Conservation (phyloP, 805 yeast species). For the Jamesozyma hellenica region DNA sequence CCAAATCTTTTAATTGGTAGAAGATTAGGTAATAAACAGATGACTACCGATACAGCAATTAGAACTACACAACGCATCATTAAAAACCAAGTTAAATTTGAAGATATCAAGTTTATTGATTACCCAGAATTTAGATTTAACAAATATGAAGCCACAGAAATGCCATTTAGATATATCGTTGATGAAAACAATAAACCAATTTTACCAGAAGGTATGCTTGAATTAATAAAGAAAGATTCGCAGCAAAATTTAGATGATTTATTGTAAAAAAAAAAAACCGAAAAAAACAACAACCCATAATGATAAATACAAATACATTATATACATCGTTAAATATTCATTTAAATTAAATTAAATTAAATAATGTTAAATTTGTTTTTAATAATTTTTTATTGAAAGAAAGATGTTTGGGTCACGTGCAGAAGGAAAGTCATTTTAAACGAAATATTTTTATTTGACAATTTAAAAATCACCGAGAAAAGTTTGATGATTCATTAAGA, state of each 20-base stretch:
- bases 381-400: too few relatives aligned
- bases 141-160: slow-evolving; percentile 86
- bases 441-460: too few relatives aligned
- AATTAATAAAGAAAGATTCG: slow-evolving; percentile 73
- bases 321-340: too few relatives aligned
- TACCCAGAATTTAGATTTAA: slow-evolving; percentile 87
- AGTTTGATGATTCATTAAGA: too few relatives aligned
- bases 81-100: slow-evolving; percentile 47
- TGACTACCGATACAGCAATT: slow-evolving; percentile 97
- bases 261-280: slow-evolving; percentile 11
- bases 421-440: too few relatives aligned
- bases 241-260: slow-evolving; percentile 74
- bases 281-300: too few relatives aligned
- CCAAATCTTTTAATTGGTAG: slow-evolving; percentile 67
- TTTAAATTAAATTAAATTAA: too few relatives aligned
- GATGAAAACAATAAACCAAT: slow-evolving; percentile 56
- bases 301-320: too few relatives aligned
- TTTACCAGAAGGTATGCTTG: slow-evolving; percentile 85
- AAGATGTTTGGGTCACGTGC: too few relatives aligned
- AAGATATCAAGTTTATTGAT: slow-evolving; percentile 74
- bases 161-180: slow-evolving; percentile 90
- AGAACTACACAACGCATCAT: slow-evolving; percentile 79
- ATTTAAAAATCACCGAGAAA: too few relatives aligned
- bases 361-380: too few relatives aligned
- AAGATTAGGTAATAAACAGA: slow-evolving; percentile 78